phyloP scores from a whole-genome alignment of 2,329 filamentous ascomycete species.

The Alternaria postmessia region DNA sequence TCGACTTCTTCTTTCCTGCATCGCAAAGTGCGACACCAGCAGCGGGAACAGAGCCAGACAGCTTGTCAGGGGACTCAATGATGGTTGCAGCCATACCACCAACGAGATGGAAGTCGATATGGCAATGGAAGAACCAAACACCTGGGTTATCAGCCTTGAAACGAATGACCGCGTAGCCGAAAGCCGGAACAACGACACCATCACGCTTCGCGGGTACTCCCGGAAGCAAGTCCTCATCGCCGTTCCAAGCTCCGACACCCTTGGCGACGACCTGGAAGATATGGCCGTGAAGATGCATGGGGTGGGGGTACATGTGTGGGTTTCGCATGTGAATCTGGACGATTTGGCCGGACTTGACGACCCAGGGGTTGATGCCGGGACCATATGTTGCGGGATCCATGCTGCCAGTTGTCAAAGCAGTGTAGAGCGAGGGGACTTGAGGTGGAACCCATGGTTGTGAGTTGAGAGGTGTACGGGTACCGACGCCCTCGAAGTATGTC shows the following conservation, averaged over 20 bases:
- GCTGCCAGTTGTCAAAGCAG: constrained; percentile 67
- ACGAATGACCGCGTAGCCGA: constrained; percentile 56
- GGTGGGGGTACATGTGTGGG: constrained; percentile 40
- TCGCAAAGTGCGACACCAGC: constrained; percentile 25
- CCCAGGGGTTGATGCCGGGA: constrained; percentile 39
- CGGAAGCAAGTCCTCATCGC: constrained; percentile 23
- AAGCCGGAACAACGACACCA: constrained; percentile 36
- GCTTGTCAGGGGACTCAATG: constrained; percentile 39
- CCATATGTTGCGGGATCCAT: constrained; percentile 52
- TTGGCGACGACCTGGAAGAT: constrained; percentile 62
- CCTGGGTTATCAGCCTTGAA: constrained; percentile 64
- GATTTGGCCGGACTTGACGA: constrained; percentile 43
- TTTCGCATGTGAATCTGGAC: constrained; percentile 53
- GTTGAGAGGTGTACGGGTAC: constrained; percentile 59
- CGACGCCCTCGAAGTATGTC: constrained; percentile 68
- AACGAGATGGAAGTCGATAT: constrained; percentile 44
- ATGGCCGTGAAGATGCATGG: constrained; percentile 57
- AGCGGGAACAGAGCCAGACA: constrained; percentile 21
- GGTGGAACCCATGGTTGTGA: constrained; percentile 74
- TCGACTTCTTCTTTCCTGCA: constrained; percentile 4
- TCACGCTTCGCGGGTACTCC: constrained; percentile 40
- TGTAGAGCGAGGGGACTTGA: constrained; percentile 81
- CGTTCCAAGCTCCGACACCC: constrained; percentile 43
- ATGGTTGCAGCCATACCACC: constrained; percentile 40
- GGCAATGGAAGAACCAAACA: constrained; percentile 46